Percentiles rank a stretch among this genome's conserved stretches.
Evolutionary conservation across 441 rosid species (phyloP).

Genomic region (Populus hybrid): DNA sequence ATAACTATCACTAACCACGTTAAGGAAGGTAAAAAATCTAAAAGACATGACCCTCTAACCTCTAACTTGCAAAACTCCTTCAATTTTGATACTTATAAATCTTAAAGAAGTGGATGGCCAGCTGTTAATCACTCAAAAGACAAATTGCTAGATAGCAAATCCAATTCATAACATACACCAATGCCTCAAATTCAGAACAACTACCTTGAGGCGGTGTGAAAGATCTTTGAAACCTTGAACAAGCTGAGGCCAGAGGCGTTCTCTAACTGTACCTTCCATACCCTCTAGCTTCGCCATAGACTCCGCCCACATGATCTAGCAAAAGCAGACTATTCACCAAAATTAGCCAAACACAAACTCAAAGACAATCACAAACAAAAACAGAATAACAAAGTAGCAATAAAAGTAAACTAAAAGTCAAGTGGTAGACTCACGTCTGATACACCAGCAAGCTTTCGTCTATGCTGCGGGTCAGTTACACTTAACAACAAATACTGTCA

Average conservation of each 20-base stretch:
- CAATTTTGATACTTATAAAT: neutral
- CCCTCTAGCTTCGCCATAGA: constrained; percentile 93
- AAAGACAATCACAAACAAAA: neutral
- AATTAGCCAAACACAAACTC: constrained; percentile 26
- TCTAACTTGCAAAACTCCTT: neutral
- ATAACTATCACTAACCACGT: too few species aligned
- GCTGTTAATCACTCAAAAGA: too few species aligned
- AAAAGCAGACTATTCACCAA: constrained; percentile 43
- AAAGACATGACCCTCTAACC: neutral
- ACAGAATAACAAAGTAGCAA: neutral
- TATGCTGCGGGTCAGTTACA: constrained; percentile 73
- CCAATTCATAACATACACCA: neutral
- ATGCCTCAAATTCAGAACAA: neutral
- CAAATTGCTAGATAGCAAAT: neutral
- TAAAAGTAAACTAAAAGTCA: neutral
- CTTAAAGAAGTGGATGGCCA: neutral
- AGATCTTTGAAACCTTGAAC: constrained; percentile 96
- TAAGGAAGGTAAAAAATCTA: too few species aligned
- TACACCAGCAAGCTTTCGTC: constrained; percentile 84
- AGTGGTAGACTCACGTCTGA: constrained; percentile 71
- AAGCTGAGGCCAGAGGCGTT: constrained; percentile 98
- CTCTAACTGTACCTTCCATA: constrained; percentile 85
- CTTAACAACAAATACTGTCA: constrained; percentile 90
- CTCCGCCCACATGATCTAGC: constrained; percentile 98
- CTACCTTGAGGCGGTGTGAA: constrained; percentile 87